Evolutionary conservation across 1,139 yeast species (phyloP), one percentile per base, ranked within the genome.

Genomic region (Yamadazyma aaseri): DNA sequence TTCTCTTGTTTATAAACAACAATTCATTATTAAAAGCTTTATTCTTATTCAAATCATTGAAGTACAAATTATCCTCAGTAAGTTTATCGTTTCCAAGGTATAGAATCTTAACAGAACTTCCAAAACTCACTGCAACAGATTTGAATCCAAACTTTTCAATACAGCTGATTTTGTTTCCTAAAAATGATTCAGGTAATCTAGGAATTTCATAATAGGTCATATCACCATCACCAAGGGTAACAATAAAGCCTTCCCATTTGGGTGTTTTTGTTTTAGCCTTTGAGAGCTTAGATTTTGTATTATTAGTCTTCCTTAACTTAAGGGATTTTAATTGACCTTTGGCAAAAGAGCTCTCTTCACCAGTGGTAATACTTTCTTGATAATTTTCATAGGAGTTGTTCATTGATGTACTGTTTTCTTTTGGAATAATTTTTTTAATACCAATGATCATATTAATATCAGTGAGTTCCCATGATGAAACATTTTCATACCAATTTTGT

Each of bases 391-490:
- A 7, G 9, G 11, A 5, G 20, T 13, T 10, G 10, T 20, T 25
- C 3, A 10, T 15, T 3, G 5, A 11, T n/a, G 11, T 3, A 6
- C n/a, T 5, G 6, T 8, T 17, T 14, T 20, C 20, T 13, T 8
- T 20, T 8, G 8, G 16, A 10, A 11, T 12, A 10, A 7, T 17
- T 11, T 47, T 64, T 33, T 78, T 69, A n/a, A 85, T 69, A 2
- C 95, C 95, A 59, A 85, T 74, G 10, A 86, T 63, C 70, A 82
- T 74, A 53, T 86, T 86, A 48, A 84, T 73, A 46, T 83, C 94
- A 0, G 90, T 84, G 6, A 79, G 61, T 47, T 82, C 81, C 95
- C 95, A 86, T 14, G 80, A 78, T 47, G 80, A 86, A 8, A 85
- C 78, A 39, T 75, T 61, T 27, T 73, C 70, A 35, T 77, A 67